Evolutionary conservation across 192 early-diverging fungal species (phyloP).

Genomic region (Coemansia sp.): DNA sequence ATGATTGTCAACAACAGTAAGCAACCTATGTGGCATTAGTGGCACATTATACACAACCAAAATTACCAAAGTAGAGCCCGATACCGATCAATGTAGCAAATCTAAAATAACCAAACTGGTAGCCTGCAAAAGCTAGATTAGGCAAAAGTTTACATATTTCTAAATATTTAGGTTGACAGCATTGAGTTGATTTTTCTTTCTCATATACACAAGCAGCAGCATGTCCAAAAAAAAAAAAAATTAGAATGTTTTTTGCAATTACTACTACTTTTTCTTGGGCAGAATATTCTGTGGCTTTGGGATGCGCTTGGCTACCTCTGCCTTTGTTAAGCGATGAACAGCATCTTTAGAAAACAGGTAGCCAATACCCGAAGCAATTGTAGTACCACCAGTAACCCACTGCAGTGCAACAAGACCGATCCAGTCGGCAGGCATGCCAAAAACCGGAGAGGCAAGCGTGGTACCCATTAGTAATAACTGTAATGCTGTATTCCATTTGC

Average conservation of each 20-base stretch:
- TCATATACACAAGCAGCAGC: not conserved
- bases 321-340: slow-evolving; percentile 62
- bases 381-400: slow-evolving; percentile 65
- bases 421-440: slow-evolving; percentile 60
- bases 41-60: no score
- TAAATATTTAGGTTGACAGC: no score
- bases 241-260: not conserved
- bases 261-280: slow-evolving; percentile 20
- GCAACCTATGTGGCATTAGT: no score
- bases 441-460: slow-evolving; percentile 71
- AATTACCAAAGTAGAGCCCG: no score
- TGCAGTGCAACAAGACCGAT: slow-evolving; percentile 61
- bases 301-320: slow-evolving; percentile 47
- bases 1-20: no score
- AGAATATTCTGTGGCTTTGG: slow-evolving; percentile 32
- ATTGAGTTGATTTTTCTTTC: not conserved
- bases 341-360: slow-evolving; percentile 75
- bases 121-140: no score
- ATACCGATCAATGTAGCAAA: no score
- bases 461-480: slow-evolving; percentile 80
- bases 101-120: no score
- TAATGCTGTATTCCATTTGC: slow-evolving; percentile 87
- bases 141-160: no score
- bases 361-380: slow-evolving; percentile 73
- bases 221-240: not conserved